phyloP scores from a whole-genome alignment of 768 basidiomycete species.

The Cantharellus cinnabarinus region DNA sequence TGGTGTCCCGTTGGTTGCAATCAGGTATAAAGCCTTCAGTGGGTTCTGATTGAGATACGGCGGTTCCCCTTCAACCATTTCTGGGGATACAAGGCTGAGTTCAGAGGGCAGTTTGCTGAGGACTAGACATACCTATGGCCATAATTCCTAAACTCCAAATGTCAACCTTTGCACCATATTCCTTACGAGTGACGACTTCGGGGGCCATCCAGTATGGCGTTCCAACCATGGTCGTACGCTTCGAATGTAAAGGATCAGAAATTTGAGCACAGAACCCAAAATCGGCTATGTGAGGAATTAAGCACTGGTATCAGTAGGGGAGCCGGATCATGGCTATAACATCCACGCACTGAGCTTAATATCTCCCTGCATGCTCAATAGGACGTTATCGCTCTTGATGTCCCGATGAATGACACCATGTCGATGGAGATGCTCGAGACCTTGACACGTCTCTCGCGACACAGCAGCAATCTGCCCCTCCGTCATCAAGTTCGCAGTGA shows the following conservation, averaged over 20 bases:
- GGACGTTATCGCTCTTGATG: conserved; percentile 96
- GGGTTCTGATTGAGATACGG: conserved; percentile 95
- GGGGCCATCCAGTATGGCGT: conserved; percentile 99
- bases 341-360: conserved; percentile 82
- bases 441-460: conserved; percentile 78
- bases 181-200: conserved; percentile 91
- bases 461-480: conserved; percentile 98
- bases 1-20: conserved; percentile 95
- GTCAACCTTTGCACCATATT: conserved; percentile 96
- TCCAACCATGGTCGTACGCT: conserved; percentile 95
- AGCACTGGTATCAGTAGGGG: not conserved
- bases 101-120: not conserved
- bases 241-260: conserved; percentile 69
- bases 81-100: not conserved
- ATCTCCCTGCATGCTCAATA: conserved; percentile 81
- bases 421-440: conserved; percentile 81
- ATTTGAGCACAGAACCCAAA: conserved; percentile 99
- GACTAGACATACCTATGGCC: conserved; percentile 52
- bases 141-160: conserved; percentile 96
- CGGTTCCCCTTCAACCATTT: conserved; percentile 97
- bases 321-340: not conserved
- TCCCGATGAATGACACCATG: conserved; percentile 98
- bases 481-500: conserved; percentile 88
- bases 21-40: conserved; percentile 88
- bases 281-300: conserved; percentile 38